Evolutionary conservation across 306 rosid genomes (phyloP).

Genomic region (Citrullus colocynthis): DNA sequence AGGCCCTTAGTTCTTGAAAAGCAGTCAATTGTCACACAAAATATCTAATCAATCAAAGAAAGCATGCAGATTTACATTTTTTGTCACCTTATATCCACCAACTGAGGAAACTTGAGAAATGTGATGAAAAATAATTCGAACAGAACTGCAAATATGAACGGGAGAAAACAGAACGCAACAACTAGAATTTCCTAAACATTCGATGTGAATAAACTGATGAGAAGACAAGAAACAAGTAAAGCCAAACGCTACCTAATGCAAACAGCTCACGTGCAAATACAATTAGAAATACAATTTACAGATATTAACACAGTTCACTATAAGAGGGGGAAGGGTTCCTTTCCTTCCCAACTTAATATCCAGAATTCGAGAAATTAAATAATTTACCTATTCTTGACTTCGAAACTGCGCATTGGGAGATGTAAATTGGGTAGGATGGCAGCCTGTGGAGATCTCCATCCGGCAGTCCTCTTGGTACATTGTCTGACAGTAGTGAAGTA

Average conservation of each 20-base stretch:
- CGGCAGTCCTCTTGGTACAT: constrained; percentile 36
- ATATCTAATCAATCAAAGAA: neutral
- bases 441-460: constrained; percentile 52
- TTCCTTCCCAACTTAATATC: neutral
- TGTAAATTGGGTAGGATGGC: constrained; percentile 50
- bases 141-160: neutral
- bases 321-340: neutral
- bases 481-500: neutral
- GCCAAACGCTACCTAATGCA: neutral
- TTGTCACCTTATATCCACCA: neutral
- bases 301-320: neutral
- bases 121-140: neutral
- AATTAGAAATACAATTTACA: neutral
- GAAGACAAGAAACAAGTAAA: neutral
- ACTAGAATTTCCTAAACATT: neutral
- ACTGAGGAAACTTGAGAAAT: neutral
- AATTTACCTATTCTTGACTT: constrained; percentile 61
- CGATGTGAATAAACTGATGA: neutral
- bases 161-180: neutral
- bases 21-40: neutral
- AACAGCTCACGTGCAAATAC: neutral
- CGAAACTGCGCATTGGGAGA: constrained; percentile 95
- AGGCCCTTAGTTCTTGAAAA: neutral
- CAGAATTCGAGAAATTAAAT: neutral
- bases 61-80: neutral